These are phyloP conservation scores for Drechslera avenae DNA, from an alignment of 2,329 filamentous ascomycete genomes.

Conservation along the genomic window DNA sequence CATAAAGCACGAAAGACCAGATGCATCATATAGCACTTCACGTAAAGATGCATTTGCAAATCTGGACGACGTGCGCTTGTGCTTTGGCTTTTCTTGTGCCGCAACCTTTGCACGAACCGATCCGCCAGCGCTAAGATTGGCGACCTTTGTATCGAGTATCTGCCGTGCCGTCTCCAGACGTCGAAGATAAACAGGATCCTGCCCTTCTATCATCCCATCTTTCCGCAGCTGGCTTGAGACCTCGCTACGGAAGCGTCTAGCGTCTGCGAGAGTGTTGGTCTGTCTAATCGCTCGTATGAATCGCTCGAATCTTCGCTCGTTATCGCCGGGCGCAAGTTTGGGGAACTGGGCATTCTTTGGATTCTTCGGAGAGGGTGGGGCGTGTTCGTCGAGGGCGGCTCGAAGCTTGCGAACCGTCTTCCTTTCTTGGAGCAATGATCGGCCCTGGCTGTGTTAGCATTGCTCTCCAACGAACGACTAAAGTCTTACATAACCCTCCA, in stretches of 20 bases:
- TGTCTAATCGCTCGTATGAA: constrained; percentile 90
- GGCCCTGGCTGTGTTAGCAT: constrained; percentile 58
- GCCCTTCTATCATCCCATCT: constrained; percentile 76
- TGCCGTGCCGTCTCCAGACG: constrained; percentile 90
- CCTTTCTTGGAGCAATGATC: constrained; percentile 87
- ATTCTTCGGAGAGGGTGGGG: constrained; percentile 74
- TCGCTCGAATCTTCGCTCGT: constrained; percentile 89
- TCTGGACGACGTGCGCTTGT: constrained; percentile 59
- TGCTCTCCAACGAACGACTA: constrained; percentile 12
- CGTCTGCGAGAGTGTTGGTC: constrained; percentile 89
- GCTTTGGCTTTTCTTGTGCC: constrained; percentile 46
- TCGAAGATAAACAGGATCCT: constrained; percentile 85
- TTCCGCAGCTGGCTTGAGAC: constrained; percentile 89
- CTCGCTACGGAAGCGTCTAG: constrained; percentile 87
- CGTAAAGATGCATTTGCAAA: constrained; percentile 77
- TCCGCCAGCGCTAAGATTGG: constrained; percentile 74
- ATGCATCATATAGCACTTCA: constrained; percentile 86
- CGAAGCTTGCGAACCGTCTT: constrained; percentile 92
- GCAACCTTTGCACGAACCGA: constrained; percentile 51
- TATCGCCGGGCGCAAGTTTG: constrained; percentile 78
- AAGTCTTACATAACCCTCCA: constrained; percentile 73
- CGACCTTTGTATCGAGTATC: constrained; percentile 86
- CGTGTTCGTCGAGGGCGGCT: constrained; percentile 91
- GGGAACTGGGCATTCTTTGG: constrained; percentile 73
- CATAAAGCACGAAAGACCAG: constrained; percentile 97